Conservation (phyloP, 2,329 filamentous ascomycete genomes). For the Pseudocercospora crystallina region DNA sequence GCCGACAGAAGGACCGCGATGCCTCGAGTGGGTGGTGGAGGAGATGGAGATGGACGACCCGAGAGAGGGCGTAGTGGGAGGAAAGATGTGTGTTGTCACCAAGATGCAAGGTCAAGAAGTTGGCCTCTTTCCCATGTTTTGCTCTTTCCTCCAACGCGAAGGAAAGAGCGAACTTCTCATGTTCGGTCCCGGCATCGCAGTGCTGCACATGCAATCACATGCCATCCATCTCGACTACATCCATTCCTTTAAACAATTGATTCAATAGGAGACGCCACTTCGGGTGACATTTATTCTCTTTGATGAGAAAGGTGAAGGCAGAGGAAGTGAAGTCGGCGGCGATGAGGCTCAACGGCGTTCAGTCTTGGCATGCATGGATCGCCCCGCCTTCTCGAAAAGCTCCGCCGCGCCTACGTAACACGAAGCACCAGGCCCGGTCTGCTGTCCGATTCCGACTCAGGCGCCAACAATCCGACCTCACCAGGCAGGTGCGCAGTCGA, state of each 20-base stretch:
- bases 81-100: not conserved
- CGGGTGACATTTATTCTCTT: not conserved
- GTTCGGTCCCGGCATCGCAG: too few species aligned
- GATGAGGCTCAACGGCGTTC: conserved; percentile 9
- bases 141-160: conserved; percentile 7
- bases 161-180: conserved; percentile 10
- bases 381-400: conserved; percentile 18
- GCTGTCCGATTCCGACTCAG: not conserved
- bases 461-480: conserved; percentile 4
- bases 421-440: conserved; percentile 1
- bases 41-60: not conserved
- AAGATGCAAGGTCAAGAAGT: not conserved
- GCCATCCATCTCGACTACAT: too few species aligned
- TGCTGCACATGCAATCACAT: too few species aligned
- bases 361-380: conserved; percentile 9
- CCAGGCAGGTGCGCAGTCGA: not conserved
- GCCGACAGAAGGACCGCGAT: too few species aligned
- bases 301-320: not conserved
- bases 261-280: not conserved
- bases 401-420: conserved; percentile 13
- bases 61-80: not conserved
- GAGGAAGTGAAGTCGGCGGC: not conserved
- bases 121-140: conserved; percentile 2
- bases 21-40: too few species aligned
- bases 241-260: too few species aligned